Base-by-base conservation (phyloP, 2,329 filamentous ascomycete species). In the Trichoderma cornu-damae region DNA sequence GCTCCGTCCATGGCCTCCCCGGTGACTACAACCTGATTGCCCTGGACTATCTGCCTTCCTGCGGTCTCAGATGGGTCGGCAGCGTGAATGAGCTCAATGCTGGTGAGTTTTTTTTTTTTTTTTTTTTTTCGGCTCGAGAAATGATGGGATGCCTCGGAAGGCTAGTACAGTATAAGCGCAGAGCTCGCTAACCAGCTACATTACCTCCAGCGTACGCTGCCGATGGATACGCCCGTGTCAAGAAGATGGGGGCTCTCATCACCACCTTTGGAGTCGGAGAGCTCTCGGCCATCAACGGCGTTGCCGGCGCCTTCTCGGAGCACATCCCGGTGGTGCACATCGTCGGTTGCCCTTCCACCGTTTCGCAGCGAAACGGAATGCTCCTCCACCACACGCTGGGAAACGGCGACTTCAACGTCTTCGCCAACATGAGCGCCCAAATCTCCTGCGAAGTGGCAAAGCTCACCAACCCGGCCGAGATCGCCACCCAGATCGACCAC, bases 341-440 rank as follows among this genome's bases (percentile, higher is more conserved):
- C 57, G 84, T 87, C 38, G 78, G 78, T 48, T 79, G 75, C 61
- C 78, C 78, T 1, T 77, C 76, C 11, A 78, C 75, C 35, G 65
- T 74, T 58, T 78, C 77, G 14, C 76, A 79, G 68, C 72, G 72
- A 47, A 72, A 75, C 52, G 74, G 74, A 62, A 76, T 78, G 73
- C 70, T 79, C 32, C 72, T 80, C 30, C 85, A 89, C 65, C 87
- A 90, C 70, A 89, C 87, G 0, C 81, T 90, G 1, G 85, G 84
- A 57, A 88, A 89, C 64, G 87, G 90, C 59, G 87, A 95, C 73
- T 95, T 89, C 72, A 85, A 88, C 60, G 88, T 90, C 55, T 96
- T 95, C 70, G 80, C 84, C 63, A 82, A 89, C 67, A 95, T 96
- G 87, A 88, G 79, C 69, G 76, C 80, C 46, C 72, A 83, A 50